Evolutionary conservation across 2,329 filamentous ascomycete genomes (phyloP).

Genomic region (Pseudonectria foliicola): DNA sequence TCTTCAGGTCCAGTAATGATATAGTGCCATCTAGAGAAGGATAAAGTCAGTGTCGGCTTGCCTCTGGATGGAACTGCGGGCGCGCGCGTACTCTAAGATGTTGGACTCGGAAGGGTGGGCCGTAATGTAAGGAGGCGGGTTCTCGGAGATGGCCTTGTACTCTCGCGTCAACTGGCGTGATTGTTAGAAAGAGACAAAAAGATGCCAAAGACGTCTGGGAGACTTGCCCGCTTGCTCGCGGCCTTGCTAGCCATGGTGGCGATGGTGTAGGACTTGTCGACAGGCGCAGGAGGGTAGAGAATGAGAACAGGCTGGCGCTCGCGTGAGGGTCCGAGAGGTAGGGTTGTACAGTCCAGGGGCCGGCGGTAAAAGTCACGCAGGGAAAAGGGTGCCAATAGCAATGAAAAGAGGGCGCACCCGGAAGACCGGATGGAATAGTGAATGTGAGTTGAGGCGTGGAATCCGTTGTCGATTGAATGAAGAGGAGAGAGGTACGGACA

Average conservation of each 20-base stretch:
- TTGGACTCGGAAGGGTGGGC: slow-evolving; percentile 87
- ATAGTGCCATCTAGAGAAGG: slow-evolving; percentile 69
- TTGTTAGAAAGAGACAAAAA: slow-evolving; percentile 14
- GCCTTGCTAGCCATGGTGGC: slow-evolving; percentile 61
- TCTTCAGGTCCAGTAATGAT: slow-evolving; percentile 90
- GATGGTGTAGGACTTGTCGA: slow-evolving; percentile 4
- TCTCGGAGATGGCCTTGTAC: slow-evolving; percentile 57
- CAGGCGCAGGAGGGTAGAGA: slow-evolving; percentile 1
- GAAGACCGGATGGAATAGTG: no score
- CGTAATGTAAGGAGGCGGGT: slow-evolving; percentile 80
- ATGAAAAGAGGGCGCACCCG: background rate
- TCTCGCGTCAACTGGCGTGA: slow-evolving; percentile 49
- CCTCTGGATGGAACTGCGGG: background rate
- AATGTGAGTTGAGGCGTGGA: no score
- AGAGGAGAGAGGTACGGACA: no score
- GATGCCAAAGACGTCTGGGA: background rate
- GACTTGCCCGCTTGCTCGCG: slow-evolving; percentile 61
- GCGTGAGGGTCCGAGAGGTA: slow-evolving; percentile 10
- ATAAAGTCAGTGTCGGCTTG: slow-evolving; percentile 8
- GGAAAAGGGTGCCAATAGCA: background rate
- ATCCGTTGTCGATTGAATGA: no score
- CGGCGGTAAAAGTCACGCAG: background rate
- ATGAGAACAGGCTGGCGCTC: slow-evolving; percentile 19
- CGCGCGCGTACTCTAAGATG: slow-evolving; percentile 68
- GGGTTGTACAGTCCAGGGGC: no score